Base-by-base conservation (phyloP, 768 basidiomycete genomes). In the Gyrodon lividus region DNA sequence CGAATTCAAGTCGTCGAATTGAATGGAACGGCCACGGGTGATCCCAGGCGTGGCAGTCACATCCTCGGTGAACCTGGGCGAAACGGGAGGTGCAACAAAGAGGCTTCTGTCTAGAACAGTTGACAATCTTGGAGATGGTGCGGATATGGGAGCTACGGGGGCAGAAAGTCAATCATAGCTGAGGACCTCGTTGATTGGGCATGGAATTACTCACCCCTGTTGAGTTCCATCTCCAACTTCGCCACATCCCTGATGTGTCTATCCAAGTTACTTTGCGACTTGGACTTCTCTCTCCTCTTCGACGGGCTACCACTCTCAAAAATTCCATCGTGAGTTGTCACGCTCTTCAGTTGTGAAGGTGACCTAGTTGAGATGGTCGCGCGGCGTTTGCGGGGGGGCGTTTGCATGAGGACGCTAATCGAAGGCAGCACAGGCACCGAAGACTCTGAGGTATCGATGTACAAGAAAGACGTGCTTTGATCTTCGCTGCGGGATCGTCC, bases 351-450 rank as follows among this genome's bases (percentile, higher is more conserved):
- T 33, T 70, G 72, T 51, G 78, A 73, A 0, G 85, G 86, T 0
- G 86, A 84, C 23, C 77, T 72, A 23, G 82, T 80, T 16, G 86
- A 81, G 52, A 90, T 81, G 1, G 89, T 89, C 23, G 85, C 86
- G 9, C 88, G 71, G 20, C 77, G 72, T 31, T 51, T 55, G 24
- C 66, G 69, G 17, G 65, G 65, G 2, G 74, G 73, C 6, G 72
- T 76, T 48, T 62, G 65, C 33, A 62, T 61, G 19, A 62, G 57
- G 20, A 56, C 26, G 16, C 51, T 54, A 17, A 61, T 51, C 14
- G 57, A 53, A 37, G 65, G 54, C 6, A 62, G 43, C 3, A 51
- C 54, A 30, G 67, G 50, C 1, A 58, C 40, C n/a, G 55, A 64
- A 16, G 60, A 51, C 19, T 63, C 64, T 23, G 61, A 44, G 6